A percentile compares a stretch with the other conserved stretches of the same genome.
These are phyloP conservation scores for Saccharomyces hybrid DNA, from an alignment of 1,139 yeast genomes.

Conservation along the genomic window DNA sequence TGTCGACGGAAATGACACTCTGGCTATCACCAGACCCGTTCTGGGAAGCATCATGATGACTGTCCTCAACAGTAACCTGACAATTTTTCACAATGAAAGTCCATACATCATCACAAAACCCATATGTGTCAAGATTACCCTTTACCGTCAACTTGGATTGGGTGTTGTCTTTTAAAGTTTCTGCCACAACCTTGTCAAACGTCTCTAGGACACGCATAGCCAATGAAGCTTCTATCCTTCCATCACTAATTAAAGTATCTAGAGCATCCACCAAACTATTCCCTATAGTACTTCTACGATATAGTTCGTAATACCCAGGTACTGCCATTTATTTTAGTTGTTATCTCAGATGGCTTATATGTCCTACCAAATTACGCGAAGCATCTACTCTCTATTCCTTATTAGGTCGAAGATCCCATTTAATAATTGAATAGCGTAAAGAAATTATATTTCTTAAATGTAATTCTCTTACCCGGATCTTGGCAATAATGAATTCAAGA, in stretches of 20 bases:
- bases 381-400: not conserved
- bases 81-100: slow-evolving; percentile 91
- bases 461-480: not conserved
- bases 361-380: not conserved
- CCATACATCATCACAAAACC: slow-evolving; percentile 99
- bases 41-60: slow-evolving; percentile 9
- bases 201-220: slow-evolving; percentile 85
- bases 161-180: slow-evolving; percentile 65
- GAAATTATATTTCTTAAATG: not conserved
- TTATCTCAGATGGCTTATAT: not conserved
- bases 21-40: slow-evolving; percentile 14
- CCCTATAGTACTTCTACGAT: slow-evolving; percentile 80
- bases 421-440: not conserved
- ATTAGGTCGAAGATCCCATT: not conserved
- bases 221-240: slow-evolving; percentile 81
- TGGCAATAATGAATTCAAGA: not conserved
- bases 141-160: slow-evolving; percentile 75
- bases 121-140: slow-evolving; percentile 87
- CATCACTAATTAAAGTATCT: slow-evolving; percentile 72
- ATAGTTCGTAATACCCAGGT: slow-evolving; percentile 74
- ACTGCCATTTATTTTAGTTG: slow-evolving; percentile 20
- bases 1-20: slow-evolving; percentile 52
- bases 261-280: slow-evolving; percentile 82
- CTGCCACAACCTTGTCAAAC: slow-evolving; percentile 85
- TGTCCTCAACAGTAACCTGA: slow-evolving; percentile 60